Conservation (phyloP, 116 monocot species). For the Thalassia testudinum region DNA sequence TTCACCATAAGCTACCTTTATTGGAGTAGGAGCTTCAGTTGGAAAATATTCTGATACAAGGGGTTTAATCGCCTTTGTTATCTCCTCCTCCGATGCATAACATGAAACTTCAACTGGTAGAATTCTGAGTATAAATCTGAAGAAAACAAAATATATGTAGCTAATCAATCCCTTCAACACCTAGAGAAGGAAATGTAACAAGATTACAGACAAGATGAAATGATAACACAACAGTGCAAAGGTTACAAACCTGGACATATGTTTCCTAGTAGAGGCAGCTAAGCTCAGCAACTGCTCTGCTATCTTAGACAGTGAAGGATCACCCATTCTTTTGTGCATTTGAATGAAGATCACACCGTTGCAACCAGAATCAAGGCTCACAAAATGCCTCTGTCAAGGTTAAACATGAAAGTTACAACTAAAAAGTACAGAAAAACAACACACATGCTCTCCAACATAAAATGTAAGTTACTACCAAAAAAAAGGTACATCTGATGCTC, state of each 20-base stretch:
- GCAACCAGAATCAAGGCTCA: constrained; percentile 85
- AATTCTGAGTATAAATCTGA: constrained; percentile 88
- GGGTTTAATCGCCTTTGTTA: constrained; percentile 68
- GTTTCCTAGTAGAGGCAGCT: constrained; percentile 69
- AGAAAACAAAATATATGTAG: constrained; percentile 7
- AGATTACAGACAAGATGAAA: background rate
- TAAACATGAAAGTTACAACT: too few relatives aligned
- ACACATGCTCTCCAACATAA: too few relatives aligned
- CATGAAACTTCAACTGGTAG: constrained; percentile 78
- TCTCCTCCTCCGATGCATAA: constrained; percentile 94
- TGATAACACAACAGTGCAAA: too few relatives aligned
- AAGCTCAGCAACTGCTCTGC: constrained; percentile 66
- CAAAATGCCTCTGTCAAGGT: constrained; percentile 72
- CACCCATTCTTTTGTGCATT: constrained; percentile 73
- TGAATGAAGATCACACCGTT: constrained; percentile 89
- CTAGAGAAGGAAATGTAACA: background rate
- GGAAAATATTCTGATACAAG: constrained; percentile 69
- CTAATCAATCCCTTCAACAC: too few relatives aligned
- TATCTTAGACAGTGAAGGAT: constrained; percentile 51
- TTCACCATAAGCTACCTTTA: constrained; percentile 32
- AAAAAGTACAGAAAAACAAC: too few relatives aligned
- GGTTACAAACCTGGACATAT: constrained; percentile 73
- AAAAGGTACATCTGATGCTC: too few relatives aligned
- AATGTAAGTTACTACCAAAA: too few relatives aligned
- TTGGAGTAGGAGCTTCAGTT: constrained; percentile 27